These are phyloP conservation scores for Phaeosphaeriaceae sp. DNA, from an alignment of 2,329 filamentous ascomycete genomes.

Conservation along the genomic window DNA sequence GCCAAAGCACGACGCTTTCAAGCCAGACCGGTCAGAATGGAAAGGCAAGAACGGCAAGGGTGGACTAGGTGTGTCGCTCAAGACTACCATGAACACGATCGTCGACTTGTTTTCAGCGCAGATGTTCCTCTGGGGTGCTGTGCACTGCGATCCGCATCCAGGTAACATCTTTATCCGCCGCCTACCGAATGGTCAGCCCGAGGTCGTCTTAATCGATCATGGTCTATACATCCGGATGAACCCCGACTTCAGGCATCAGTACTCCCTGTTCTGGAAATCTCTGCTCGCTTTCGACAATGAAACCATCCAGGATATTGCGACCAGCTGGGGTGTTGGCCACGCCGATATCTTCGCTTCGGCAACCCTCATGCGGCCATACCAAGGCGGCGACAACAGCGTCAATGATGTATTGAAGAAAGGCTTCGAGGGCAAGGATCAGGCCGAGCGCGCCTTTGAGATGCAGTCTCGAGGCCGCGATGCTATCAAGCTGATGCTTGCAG, in stretches of 20 bases:
- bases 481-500: constrained; percentile 80
- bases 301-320: constrained; percentile 74
- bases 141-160: constrained; percentile 96
- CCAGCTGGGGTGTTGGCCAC: constrained; percentile 85
- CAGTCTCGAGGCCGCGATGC: constrained; percentile 74
- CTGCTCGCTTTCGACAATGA: constrained; percentile 92
- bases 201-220: constrained; percentile 96
- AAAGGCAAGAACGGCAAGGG: constrained; percentile 74
- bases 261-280: constrained; percentile 90
- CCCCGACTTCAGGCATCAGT: constrained; percentile 82
- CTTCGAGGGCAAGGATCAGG: constrained; percentile 61
- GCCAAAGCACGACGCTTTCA: constrained; percentile 65
- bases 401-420: constrained; percentile 64
- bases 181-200: constrained; percentile 78
- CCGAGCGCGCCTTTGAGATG: constrained; percentile 75
- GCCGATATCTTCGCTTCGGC: constrained; percentile 91
- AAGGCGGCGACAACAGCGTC: constrained; percentile 77
- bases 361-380: constrained; percentile 88
- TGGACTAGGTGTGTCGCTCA: constrained; percentile 81
- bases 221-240: constrained; percentile 94
- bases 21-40: constrained; percentile 83
- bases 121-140: constrained; percentile 95
- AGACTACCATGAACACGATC: constrained; percentile 95
- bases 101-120: constrained; percentile 95
- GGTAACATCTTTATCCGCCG: constrained; percentile 97